A percentile compares a stretch with the other conserved stretches of the same genome.
phyloP scores from a whole-genome alignment of 2,329 filamentous ascomycete genomes.

The Myriosclerotinia scirpicola region DNA sequence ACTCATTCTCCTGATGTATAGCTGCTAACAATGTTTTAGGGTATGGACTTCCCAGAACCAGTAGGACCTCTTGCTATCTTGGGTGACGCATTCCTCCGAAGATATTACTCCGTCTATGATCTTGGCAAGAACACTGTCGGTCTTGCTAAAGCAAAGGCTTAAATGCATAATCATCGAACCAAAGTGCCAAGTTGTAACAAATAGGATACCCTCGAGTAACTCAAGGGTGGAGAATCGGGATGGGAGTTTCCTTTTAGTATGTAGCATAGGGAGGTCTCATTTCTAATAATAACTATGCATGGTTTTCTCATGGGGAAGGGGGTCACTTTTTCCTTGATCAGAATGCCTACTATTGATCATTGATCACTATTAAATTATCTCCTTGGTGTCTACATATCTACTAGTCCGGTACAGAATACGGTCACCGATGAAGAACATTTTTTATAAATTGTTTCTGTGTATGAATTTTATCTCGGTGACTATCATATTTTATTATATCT shows the following conservation, averaged over 20 bases:
- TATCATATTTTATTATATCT: background rate
- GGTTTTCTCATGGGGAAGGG: background rate
- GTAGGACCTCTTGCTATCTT: conserved; percentile 92
- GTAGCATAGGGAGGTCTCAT: conserved; percentile 21
- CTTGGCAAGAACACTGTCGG: conserved; percentile 85
- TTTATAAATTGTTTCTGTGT: too few relatives aligned
- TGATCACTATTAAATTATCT: conserved; percentile 13
- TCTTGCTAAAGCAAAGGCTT: conserved; percentile 70
- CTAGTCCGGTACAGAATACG: background rate
- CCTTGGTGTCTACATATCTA: conserved; percentile 11
- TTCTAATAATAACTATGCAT: conserved; percentile 19
- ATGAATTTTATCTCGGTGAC: too few relatives aligned
- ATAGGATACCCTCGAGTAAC: background rate
- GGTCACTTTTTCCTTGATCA: conserved; percentile 17
- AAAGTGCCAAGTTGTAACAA: conserved; percentile 19
- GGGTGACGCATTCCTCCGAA: conserved; percentile 81
- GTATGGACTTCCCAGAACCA: conserved; percentile 65
- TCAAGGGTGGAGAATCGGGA: background rate
- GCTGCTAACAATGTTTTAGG: conserved; percentile 80
- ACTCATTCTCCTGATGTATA: conserved; percentile 58
- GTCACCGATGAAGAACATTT: background rate
- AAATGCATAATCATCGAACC: conserved; percentile 1
- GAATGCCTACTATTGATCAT: conserved; percentile 11
- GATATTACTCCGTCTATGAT: conserved; percentile 96
- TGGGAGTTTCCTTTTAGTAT: conserved; percentile 18